A percentile compares a stretch with the other conserved stretches of the same genome.
These are phyloP conservation scores for Vanilla planifolia DNA, from an alignment of 106 monocot genomes.

Conservation along the genomic window DNA sequence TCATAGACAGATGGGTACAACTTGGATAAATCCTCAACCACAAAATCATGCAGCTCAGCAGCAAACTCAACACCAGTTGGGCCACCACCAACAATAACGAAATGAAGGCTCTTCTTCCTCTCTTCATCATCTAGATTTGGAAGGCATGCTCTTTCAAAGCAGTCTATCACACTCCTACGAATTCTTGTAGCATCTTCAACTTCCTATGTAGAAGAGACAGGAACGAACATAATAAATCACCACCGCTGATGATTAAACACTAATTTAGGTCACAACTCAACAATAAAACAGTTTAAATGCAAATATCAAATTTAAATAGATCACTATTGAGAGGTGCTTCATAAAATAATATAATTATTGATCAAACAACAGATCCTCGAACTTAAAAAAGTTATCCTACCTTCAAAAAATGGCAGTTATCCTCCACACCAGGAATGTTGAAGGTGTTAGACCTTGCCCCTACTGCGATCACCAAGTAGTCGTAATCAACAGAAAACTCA, in stretches of 20 bases:
- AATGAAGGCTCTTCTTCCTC: constrained; percentile 14
- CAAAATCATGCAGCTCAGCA: constrained; percentile 70
- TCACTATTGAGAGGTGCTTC: neutral
- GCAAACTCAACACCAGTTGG: constrained; percentile 79
- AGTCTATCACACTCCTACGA: constrained; percentile 14
- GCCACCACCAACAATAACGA: constrained; percentile 33
- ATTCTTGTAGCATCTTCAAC: constrained; percentile 11
- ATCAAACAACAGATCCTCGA: neutral
- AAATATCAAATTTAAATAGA: neutral
- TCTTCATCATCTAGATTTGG: constrained; percentile 12
- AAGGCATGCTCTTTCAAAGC: constrained; percentile 9
- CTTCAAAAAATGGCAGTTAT: constrained; percentile 61
- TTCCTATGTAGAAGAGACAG: constrained; percentile 7
- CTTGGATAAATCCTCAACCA: constrained; percentile 44
- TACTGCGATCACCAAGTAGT: constrained; percentile 39
- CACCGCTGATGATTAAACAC: neutral
- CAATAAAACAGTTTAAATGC: neutral
- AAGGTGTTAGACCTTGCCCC: constrained; percentile 54
- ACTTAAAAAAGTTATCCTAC: constrained; percentile 1
- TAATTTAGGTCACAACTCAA: neutral
- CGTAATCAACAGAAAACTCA: constrained; percentile 50
- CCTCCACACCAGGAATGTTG: constrained; percentile 50
- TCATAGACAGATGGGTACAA: constrained; percentile 37
- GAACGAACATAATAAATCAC: neutral
- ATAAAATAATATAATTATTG: neutral